Conservation (phyloP, 441 rosid species). For the Dalechampia spathulata region DNA sequence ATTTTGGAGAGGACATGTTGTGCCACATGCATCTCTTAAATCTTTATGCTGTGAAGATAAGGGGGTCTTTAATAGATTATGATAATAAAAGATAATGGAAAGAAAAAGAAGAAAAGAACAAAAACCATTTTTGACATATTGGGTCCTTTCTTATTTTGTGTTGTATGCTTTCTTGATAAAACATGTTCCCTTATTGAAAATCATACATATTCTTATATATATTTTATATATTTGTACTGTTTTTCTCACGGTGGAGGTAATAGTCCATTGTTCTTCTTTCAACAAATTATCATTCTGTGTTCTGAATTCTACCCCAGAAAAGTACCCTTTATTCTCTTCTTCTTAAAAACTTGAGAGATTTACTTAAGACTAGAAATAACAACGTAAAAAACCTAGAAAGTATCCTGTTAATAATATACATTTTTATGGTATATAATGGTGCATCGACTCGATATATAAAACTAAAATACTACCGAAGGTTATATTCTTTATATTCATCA, state of each 20-base stretch:
- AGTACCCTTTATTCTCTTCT: too few relatives aligned
- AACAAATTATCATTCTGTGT: too few relatives aligned
- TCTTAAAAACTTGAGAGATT: too few relatives aligned
- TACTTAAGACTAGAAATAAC: too few relatives aligned
- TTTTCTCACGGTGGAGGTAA: not conserved
- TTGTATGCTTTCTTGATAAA: not conserved
- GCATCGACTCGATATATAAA: too few relatives aligned
- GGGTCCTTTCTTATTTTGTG: slow-evolving; percentile 5
- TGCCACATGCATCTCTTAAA: slow-evolving; percentile 14
- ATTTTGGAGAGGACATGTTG: not conserved
- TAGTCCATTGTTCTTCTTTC: too few relatives aligned
- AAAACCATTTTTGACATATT: not conserved
- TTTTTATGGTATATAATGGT: too few relatives aligned
- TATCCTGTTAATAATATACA: too few relatives aligned
- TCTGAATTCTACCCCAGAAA: too few relatives aligned
- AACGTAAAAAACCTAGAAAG: too few relatives aligned
- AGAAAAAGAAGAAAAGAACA: not conserved
- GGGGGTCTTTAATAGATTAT: not conserved
- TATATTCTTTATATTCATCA: too few relatives aligned
- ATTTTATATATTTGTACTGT: not conserved
- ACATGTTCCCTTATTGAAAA: slow-evolving; percentile 12
- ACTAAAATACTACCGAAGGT: too few relatives aligned
- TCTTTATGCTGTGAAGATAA: slow-evolving; percentile 13
- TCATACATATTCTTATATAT: not conserved
- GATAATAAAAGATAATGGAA: not conserved